These are phyloP conservation scores for Diutina sp. DNA, from an alignment of 1,139 yeast genomes.

Conservation along the genomic window DNA sequence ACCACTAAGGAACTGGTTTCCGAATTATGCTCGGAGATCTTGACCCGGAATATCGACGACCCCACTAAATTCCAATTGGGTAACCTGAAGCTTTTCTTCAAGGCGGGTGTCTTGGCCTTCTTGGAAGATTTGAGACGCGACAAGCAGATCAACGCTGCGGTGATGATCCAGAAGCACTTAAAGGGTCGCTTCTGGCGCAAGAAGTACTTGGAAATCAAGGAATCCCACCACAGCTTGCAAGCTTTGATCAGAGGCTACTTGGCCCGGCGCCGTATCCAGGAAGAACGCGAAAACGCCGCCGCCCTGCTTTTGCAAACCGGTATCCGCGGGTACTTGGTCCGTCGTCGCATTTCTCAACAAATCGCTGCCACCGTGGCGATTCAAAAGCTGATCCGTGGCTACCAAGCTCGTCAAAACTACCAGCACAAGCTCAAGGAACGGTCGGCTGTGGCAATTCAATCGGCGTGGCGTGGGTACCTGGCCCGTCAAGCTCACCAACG, in stretches of 20 bases:
- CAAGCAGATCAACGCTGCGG: conserved; percentile 66
- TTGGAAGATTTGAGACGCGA: conserved; percentile 78
- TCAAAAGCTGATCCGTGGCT: conserved; percentile 64
- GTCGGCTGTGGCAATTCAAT: conserved; percentile 66
- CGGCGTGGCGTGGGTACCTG: conserved; percentile 43
- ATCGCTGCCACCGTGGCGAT: conserved; percentile 40
- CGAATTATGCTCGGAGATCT: conserved; percentile 54
- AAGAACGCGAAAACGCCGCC: conserved; percentile 48
- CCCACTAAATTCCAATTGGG: conserved; percentile 70
- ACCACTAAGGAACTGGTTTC: conserved; percentile 48
- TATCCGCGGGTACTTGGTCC: conserved; percentile 51
- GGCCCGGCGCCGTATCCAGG: conserved; percentile 43
- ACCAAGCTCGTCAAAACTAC: conserved; percentile 38
- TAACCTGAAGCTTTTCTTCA: conserved; percentile 84
- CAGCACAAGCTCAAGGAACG: conserved; percentile 30
- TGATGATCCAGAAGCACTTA: conserved; percentile 75
- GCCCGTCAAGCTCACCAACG: conserved; percentile 34
- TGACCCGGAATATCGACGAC: conserved; percentile 51
- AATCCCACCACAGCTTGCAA: conserved; percentile 48
- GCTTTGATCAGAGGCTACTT: conserved; percentile 49
- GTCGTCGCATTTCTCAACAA: conserved; percentile 32
- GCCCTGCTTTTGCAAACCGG: conserved; percentile 65
- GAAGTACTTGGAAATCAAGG: conserved; percentile 40
- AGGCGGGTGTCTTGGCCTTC: conserved; percentile 91
- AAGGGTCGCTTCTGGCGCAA: conserved; percentile 56